Evolutionary conservation across 768 basidiomycete species (phyloP), one percentile per base, ranked within the genome.

Genomic region (Russula ochroleuca): DNA sequence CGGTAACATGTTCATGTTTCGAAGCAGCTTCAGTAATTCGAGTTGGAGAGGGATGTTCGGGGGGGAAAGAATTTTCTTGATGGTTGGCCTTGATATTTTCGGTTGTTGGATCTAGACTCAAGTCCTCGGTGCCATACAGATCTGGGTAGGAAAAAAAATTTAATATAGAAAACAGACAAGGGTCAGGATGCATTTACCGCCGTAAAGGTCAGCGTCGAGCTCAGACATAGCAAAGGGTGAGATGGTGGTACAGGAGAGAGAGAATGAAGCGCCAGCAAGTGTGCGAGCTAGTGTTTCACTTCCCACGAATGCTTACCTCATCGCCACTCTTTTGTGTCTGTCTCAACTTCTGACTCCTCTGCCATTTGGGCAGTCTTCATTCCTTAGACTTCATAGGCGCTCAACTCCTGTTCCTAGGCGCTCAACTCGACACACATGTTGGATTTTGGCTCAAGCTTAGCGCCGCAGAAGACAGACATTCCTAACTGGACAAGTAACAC

Each of bases 191-290:
- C 13, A 71, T 84, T 61, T 72, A 90, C 92, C 92, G 71, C 91
- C 90, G 71, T 94, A 94, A 57, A 94, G 83, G 75, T 94, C 92
- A 76, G 88, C 88, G 75, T 93, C 90, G 73, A 90, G 86, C 77
- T 88, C 88, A 66, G 86, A 84, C 87, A 88, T 88, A 2, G 62
- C 25, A 14, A 37, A 28, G 50, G 48, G 56, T 40, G 50, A 65
- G 72, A 75, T 77, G 68, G 63, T 69, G 69, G 69, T 70, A 51
- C 43, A 68, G 50, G 60, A 69, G 45, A 67, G 65, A 58, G 59
- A 59, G 55, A 63, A 63, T 38, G 51, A 25, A 40, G 58, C 62
- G 68, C 62, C 51, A 59, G 58, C 62, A 48, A 56, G n/a, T 37
- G 54, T n/a, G n/a, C n/a, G 31, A 17, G 25, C 49, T 57, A 47